Conservation (phyloP, 2,329 filamentous ascomycete species). For the Pezizomycotina sp. region DNA sequence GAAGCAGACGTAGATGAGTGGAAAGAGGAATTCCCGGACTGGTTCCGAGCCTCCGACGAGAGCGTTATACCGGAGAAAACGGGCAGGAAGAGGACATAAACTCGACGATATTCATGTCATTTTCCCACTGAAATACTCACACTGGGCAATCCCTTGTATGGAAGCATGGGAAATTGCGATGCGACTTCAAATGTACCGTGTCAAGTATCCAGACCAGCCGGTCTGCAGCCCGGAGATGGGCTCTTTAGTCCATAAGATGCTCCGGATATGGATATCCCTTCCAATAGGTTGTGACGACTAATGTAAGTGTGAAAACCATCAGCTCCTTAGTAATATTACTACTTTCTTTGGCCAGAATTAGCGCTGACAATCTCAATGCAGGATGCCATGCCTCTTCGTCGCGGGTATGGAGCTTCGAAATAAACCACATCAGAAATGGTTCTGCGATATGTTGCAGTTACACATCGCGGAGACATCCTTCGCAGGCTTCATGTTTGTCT, state of each 20-base stretch:
- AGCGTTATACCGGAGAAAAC: conserved; percentile 17
- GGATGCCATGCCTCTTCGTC: conserved; percentile 18
- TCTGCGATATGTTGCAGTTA: conserved; percentile 18
- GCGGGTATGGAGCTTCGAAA: conserved; percentile 24
- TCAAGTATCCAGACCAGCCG: conserved; percentile 21
- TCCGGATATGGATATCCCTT: conserved; percentile 24
- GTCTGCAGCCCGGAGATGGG: conserved; percentile 21
- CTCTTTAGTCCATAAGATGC: conserved; percentile 20
- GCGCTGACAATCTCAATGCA: no score
- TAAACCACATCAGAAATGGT: conserved; percentile 23
- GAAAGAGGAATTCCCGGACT: conserved; percentile 21
- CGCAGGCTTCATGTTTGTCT: conserved; percentile 21
- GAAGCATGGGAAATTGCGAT: conserved; percentile 22
- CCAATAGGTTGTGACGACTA: no score
- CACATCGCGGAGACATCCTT: conserved; percentile 23
- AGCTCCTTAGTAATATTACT: conserved; percentile 8
- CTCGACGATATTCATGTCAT: conserved; percentile 20
- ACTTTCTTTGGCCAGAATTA: conserved; percentile 18
- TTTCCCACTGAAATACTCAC: conserved; percentile 21
- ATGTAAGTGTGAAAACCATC: no score
- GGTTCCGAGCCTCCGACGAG: conserved; percentile 20
- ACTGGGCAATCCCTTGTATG: conserved; percentile 21
- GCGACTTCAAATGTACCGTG: conserved; percentile 22
- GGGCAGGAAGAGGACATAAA: conserved; percentile 24
- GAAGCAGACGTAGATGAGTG: conserved; percentile 22